phyloP scores from a whole-genome alignment of 2,329 filamentous ascomycete species.

The Fusarium circinatum region DNA sequence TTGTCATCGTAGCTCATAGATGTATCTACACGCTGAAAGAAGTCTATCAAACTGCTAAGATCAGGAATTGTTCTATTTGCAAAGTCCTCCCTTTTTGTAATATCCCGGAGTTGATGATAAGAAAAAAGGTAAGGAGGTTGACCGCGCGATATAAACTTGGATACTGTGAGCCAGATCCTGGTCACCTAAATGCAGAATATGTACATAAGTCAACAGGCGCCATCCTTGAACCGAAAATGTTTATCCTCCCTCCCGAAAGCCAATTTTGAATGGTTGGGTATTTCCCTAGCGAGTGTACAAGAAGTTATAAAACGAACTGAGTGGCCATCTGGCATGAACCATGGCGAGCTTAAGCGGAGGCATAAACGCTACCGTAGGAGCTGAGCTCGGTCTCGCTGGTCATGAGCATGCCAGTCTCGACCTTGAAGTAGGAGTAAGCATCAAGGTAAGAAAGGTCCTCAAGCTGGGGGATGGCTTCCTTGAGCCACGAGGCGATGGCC shows the following conservation, averaged over 20 bases:
- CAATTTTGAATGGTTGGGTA: slow-evolving; percentile 43
- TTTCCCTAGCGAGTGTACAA: slow-evolving; percentile 52
- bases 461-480: slow-evolving; percentile 58
- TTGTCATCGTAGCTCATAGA: slow-evolving; percentile 44
- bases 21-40: slow-evolving; percentile 29
- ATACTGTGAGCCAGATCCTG: slow-evolving; percentile 7
- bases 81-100: slow-evolving; percentile 16
- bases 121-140: slow-evolving; percentile 19
- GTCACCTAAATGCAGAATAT: slow-evolving; percentile 44
- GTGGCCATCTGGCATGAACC: background rate
- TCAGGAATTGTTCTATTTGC: slow-evolving; percentile 34
- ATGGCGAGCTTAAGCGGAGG: slow-evolving; percentile 47
- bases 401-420: slow-evolving; percentile 56
- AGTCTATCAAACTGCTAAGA: slow-evolving; percentile 31
- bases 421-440: slow-evolving; percentile 69
- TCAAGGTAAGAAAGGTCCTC: slow-evolving; percentile 62
- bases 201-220: slow-evolving; percentile 46
- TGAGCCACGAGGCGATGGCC: slow-evolving; percentile 60
- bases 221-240: slow-evolving; percentile 36
- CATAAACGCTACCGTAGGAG: slow-evolving; percentile 61
- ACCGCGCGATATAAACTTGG: slow-evolving; percentile 5
- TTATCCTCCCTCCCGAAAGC: slow-evolving; percentile 39
- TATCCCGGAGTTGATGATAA: slow-evolving; percentile 20
- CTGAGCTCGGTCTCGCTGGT: slow-evolving; percentile 53
- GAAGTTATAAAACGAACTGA: slow-evolving; percentile 46